phyloP scores from a whole-genome alignment of 129 eudicot species.

The Saussurea involucrata region DNA sequence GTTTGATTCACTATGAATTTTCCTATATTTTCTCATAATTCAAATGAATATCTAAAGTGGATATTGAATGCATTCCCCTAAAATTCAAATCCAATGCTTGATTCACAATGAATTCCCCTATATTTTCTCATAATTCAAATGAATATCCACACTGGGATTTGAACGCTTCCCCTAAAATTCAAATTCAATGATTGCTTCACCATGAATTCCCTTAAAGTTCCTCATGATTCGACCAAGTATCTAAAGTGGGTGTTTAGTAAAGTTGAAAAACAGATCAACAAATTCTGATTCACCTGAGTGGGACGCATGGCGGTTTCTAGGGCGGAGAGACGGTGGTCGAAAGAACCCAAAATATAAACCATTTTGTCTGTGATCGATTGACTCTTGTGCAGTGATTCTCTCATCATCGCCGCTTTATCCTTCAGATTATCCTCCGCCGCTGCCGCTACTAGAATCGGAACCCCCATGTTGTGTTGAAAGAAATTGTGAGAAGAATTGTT shows the following conservation, averaged over 20 bases:
- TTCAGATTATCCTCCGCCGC: conserved; percentile 54
- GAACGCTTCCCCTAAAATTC: neutral
- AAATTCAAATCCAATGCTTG: neutral
- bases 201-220: neutral
- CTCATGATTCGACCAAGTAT: neutral
- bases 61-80: neutral
- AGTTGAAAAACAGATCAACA: neutral
- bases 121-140: neutral
- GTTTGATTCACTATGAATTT: neutral
- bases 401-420: conserved; percentile 72
- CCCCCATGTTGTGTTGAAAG: conserved; percentile 41
- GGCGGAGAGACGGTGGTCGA: conserved; percentile 90
- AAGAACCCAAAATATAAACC: conserved; percentile 80
- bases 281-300: conserved; percentile 54
- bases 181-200: neutral
- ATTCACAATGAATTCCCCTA: neutral
- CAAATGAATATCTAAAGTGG: neutral
- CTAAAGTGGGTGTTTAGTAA: neutral
- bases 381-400: conserved; percentile 74
- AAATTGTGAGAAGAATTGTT: conserved; percentile 5
- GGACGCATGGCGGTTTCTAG: conserved; percentile 99
- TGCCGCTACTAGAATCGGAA: conserved; percentile 31
- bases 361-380: conserved; percentile 71
- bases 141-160: neutral
- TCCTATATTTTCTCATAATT: neutral